phyloP scores from a whole-genome alignment of 2,329 filamentous ascomycete genomes.

The Alternaria angustiovoidea region DNA sequence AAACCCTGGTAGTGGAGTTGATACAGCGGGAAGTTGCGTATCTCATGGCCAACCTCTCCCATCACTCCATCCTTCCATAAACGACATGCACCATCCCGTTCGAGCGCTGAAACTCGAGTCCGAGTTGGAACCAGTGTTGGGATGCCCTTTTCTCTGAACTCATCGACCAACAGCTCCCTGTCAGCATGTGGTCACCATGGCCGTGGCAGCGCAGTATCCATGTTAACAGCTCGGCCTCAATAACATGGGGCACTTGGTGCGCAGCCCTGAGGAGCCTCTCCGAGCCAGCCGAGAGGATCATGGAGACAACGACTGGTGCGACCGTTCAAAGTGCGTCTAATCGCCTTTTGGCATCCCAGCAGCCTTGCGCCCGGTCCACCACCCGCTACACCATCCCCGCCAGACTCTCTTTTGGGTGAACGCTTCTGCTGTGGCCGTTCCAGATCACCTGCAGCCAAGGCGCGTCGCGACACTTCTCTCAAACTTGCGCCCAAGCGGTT shows the following conservation, averaged over 20 bases:
- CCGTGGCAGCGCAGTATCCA: slow-evolving; percentile 25
- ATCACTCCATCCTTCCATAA: slow-evolving; percentile 27
- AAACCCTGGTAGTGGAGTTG: slow-evolving; percentile 19
- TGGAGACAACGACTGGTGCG: slow-evolving; percentile 31
- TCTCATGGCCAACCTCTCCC: slow-evolving; percentile 19
- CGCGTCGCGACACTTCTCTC: slow-evolving; percentile 50
- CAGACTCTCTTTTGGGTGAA: slow-evolving; percentile 48
- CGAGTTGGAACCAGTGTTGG: slow-evolving; percentile 34
- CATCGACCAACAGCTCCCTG: slow-evolving; percentile 34
- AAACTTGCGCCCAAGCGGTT: slow-evolving; percentile 49
- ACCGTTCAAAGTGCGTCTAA: slow-evolving; percentile 37
- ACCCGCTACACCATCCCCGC: slow-evolving; percentile 40
- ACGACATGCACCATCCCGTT: slow-evolving; percentile 35
- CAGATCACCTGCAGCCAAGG: slow-evolving; percentile 54
- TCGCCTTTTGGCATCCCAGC: slow-evolving; percentile 40
- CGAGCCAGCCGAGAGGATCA: slow-evolving; percentile 29
- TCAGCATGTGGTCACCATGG: slow-evolving; percentile 14
- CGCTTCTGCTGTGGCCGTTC: slow-evolving; percentile 50
- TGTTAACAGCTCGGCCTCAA: slow-evolving; percentile 36
- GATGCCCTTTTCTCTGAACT: slow-evolving; percentile 17
- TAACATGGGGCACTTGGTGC: slow-evolving; percentile 44
- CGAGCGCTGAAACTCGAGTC: slow-evolving; percentile 37
- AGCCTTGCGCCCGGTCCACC: slow-evolving; percentile 47
- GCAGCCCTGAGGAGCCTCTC: slow-evolving; percentile 30
- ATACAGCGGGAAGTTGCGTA: slow-evolving; percentile 25